Conservation (phyloP, 139 green algal genomes). For the Edaphochlamys debaryana region DNA sequence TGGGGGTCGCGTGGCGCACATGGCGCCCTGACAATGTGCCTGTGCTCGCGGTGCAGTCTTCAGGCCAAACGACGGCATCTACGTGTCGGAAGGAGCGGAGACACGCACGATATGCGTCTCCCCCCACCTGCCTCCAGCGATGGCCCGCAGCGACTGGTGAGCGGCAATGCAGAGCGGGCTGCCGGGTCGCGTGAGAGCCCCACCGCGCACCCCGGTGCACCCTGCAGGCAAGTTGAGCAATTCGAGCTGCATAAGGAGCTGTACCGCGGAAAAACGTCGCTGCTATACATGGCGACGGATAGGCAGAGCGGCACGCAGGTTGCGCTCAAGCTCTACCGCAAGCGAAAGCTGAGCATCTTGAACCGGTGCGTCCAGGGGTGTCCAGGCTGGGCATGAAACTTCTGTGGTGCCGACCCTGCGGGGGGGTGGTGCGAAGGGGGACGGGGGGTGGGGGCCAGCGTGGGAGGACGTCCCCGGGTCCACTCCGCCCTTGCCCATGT, state of each 20-base stretch:
- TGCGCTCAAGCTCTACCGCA: slow-evolving; percentile 67
- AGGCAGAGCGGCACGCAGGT: slow-evolving; percentile 54
- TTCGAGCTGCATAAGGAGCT: slow-evolving; percentile 79
- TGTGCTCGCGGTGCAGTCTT: slow-evolving; percentile 1
- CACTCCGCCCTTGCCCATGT: no score
- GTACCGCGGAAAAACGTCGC: slow-evolving; percentile 77
- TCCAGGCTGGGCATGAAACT: no score
- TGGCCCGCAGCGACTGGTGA: slow-evolving; percentile 41
- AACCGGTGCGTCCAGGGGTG: slow-evolving; percentile 53
- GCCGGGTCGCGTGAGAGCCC: no score
- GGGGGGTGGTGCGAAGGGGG: no score
- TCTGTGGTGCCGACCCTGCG: no score
- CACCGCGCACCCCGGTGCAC: not conserved
- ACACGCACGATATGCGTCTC: slow-evolving; percentile 47
- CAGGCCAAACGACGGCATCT: slow-evolving; percentile 44
- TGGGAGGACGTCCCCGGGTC: no score
- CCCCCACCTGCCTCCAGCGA: slow-evolving; percentile 20
- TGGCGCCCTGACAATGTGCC: not conserved
- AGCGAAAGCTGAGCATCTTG: slow-evolving; percentile 59
- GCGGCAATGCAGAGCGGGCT: no score
- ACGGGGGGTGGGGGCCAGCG: no score
- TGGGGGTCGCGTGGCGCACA: not conserved
- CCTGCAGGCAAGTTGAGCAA: slow-evolving; percentile 69
- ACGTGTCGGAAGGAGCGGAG: slow-evolving; percentile 47
- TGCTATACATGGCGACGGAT: slow-evolving; percentile 75